Conservation (phyloP, 305 asterid species). For the Fraxinus dipetala region DNA sequence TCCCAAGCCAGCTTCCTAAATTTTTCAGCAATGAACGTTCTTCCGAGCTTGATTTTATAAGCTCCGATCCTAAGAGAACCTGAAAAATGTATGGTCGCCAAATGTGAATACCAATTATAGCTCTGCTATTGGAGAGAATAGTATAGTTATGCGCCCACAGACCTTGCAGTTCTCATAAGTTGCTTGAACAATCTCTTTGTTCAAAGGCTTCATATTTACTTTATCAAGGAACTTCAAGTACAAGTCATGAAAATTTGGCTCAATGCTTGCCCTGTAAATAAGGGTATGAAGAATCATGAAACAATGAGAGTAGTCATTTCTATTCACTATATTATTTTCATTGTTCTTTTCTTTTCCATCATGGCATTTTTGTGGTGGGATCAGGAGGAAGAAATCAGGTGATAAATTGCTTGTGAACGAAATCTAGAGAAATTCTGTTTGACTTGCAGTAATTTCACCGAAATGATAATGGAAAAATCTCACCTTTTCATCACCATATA, state of each 20-base stretch:
- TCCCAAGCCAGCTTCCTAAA: slow-evolving; percentile 99
- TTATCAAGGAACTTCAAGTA: slow-evolving; percentile 93
- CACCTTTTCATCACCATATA: slow-evolving; percentile 99
- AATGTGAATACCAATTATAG: slow-evolving; percentile 15
- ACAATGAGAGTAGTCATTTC: neutral
- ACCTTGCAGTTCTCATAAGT: slow-evolving; percentile 99
- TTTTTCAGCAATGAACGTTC: slow-evolving; percentile 94
- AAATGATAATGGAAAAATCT: slow-evolving; percentile 6
- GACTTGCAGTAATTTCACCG: neutral
- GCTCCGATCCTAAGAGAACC: slow-evolving; percentile 99
- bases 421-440: neutral
- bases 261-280: slow-evolving; percentile 88
- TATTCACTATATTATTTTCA: neutral
- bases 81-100: slow-evolving; percentile 30
- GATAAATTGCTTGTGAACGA: neutral
- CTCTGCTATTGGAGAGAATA: neutral
- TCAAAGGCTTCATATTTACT: slow-evolving; percentile 72
- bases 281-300: slow-evolving; percentile 20
- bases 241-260: slow-evolving; percentile 94
- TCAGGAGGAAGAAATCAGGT: neutral
- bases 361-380: neutral
- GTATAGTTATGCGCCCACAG: slow-evolving; percentile 5
- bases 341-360: neutral
- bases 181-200: slow-evolving; percentile 72
- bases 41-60: slow-evolving; percentile 88